Percentiles rank a stretch among this genome's conserved stretches.
These are phyloP conservation scores for Podospora bellae-mahoneyi DNA, from an alignment of 495 filamentous ascomycete genomes.

Conservation along the genomic window DNA sequence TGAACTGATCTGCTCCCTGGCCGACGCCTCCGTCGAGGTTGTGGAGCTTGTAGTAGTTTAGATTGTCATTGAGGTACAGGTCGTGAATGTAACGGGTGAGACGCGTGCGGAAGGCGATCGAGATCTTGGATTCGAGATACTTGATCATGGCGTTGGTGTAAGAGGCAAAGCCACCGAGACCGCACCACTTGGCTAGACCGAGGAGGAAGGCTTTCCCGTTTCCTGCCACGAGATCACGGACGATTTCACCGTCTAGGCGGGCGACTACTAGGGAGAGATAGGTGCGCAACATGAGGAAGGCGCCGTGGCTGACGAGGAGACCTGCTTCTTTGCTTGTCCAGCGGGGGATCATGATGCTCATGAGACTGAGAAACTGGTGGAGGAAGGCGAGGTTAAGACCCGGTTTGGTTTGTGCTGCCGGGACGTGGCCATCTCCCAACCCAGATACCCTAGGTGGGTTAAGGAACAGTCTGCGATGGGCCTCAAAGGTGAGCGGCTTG, in stretches of 20 bases:
- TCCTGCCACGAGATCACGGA: constrained; percentile 89
- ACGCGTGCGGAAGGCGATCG: constrained; percentile 95
- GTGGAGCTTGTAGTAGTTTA: constrained; percentile 93
- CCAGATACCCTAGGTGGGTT: constrained; percentile 80
- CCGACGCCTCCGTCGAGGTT: constrained; percentile 93
- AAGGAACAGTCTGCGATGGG: constrained; percentile 88
- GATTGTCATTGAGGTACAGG: constrained; percentile 86
- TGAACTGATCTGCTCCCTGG: constrained; percentile 91
- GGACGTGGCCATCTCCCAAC: constrained; percentile 72
- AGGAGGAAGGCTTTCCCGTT: constrained; percentile 84
- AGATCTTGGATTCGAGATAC: constrained; percentile 95
- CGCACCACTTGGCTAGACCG: constrained; percentile 78
- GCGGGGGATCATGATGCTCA: constrained; percentile 95
- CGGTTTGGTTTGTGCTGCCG: constrained; percentile 84
- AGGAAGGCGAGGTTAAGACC: constrained; percentile 97
- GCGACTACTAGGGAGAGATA: constrained; percentile 93
- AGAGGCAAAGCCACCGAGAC: constrained; percentile 66
- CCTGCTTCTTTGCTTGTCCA: constrained; percentile 95
- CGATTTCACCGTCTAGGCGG: constrained; percentile 91
- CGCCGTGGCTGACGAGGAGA: constrained; percentile 77
- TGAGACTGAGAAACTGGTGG: constrained; percentile 90
- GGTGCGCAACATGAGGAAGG: constrained; percentile 85
- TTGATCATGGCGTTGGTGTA: constrained; percentile 98
- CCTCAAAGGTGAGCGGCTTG: constrained; percentile 91
- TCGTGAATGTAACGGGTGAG: constrained; percentile 97